phyloP scores from a whole-genome alignment of 2,329 filamentous ascomycete genomes.

The Ophiostoma ulmi region DNA sequence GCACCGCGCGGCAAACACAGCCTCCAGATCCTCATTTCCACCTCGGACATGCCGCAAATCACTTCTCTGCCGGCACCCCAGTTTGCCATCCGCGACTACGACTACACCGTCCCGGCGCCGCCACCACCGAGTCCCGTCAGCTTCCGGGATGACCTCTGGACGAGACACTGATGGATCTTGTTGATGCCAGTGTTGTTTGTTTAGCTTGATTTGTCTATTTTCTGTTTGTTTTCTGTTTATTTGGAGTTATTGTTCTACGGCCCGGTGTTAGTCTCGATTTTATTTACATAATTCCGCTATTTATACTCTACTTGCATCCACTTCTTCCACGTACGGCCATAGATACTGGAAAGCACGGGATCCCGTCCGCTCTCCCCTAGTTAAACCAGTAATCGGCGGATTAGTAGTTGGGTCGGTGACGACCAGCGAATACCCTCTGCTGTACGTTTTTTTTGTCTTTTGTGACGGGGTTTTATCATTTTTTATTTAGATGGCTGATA shows the following conservation, averaged over 20 bases:
- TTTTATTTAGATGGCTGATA: too few species aligned
- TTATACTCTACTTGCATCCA: too few species aligned
- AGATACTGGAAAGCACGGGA: neutral
- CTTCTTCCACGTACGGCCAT: neutral
- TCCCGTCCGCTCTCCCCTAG: neutral
- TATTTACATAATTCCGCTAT: too few species aligned
- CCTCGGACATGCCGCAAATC: neutral
- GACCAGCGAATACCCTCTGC: conserved; percentile 1
- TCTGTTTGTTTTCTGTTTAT: too few species aligned
- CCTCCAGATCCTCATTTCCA: conserved; percentile 44
- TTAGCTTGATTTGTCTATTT: too few species aligned
- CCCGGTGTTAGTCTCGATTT: too few species aligned
- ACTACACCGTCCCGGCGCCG: conserved; percentile 60
- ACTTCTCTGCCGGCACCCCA: conserved; percentile 33
- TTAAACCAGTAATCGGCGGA: neutral
- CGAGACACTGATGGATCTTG: too few species aligned
- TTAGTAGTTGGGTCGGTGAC: conserved; percentile 1
- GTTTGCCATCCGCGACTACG: conserved; percentile 50
- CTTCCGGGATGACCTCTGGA: conserved; percentile 46
- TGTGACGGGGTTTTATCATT: too few species aligned
- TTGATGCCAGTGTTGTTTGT: too few species aligned
- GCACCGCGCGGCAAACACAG: conserved; percentile 42
- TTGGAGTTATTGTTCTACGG: too few species aligned
- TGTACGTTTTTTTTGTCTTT: neutral
- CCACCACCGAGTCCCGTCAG: conserved; percentile 60